Conservation (phyloP, 2,329 filamentous ascomycete species). For the Harringtonia aguacate region DNA sequence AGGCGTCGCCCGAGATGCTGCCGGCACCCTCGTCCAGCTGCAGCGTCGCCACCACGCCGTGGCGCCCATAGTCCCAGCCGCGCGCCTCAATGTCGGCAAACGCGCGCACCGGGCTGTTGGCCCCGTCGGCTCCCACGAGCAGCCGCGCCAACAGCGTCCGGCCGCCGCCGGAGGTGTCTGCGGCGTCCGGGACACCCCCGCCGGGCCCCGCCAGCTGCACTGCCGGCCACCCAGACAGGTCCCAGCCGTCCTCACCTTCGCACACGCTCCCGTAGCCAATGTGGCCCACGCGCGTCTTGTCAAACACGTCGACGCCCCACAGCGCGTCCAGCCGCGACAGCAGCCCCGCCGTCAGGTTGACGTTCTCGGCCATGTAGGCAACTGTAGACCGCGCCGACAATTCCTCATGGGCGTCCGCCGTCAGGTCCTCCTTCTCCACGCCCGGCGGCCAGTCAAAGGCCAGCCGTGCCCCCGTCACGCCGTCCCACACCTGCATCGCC, state of each 20-base stretch:
- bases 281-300: slow-evolving; percentile 65
- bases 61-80: slow-evolving; percentile 88
- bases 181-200: too few relatives aligned
- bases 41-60: slow-evolving; percentile 86
- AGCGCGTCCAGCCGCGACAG: slow-evolving; percentile 61
- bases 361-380: slow-evolving; percentile 94
- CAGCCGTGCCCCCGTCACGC: slow-evolving; percentile 75
- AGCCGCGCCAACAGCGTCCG: slow-evolving; percentile 67
- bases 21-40: slow-evolving; percentile 53
- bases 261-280: slow-evolving; percentile 54
- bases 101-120: slow-evolving; percentile 82
- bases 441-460: slow-evolving; percentile 66
- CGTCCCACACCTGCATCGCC: slow-evolving; percentile 98
- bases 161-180: too few relatives aligned
- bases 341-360: slow-evolving; percentile 74
- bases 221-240: slow-evolving; percentile 81
- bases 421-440: slow-evolving; percentile 26
- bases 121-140: slow-evolving; percentile 85
- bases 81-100: slow-evolving; percentile 79
- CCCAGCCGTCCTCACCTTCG: slow-evolving; percentile 27
- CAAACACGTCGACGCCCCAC: slow-evolving; percentile 59
- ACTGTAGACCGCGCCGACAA: slow-evolving; percentile 45
- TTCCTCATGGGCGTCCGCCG: slow-evolving; percentile 15
- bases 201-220: slow-evolving; percentile 50
- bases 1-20: slow-evolving; percentile 25